Evolutionary conservation across 345 rosid species (phyloP).

Genomic region (Bruguiera parviflora): DNA sequence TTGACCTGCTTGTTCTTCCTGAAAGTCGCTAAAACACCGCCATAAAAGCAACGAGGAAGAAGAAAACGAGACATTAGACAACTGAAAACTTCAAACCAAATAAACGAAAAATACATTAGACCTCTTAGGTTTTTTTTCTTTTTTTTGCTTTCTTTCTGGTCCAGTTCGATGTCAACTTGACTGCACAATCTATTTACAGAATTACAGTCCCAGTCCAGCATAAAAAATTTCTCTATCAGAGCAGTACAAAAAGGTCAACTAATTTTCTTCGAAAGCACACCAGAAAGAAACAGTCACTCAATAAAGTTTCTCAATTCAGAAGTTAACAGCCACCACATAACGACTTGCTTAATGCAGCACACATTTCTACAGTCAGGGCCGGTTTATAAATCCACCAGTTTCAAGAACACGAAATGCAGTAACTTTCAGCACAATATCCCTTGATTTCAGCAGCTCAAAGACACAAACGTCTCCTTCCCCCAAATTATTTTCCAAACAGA

Average conservation of each 20-base stretch:
- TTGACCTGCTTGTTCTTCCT: neutral
- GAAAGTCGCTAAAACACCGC: neutral
- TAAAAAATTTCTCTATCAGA: constrained; percentile 24
- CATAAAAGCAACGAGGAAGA: neutral
- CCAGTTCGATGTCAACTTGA: constrained; percentile 24
- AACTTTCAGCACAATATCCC: constrained; percentile 77
- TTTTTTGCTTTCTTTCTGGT: neutral
- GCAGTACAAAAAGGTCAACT: constrained; percentile 18
- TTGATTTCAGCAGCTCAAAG: constrained; percentile 63
- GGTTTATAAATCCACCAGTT: constrained; percentile 16
- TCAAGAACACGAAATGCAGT: constrained; percentile 63
- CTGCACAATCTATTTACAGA: constrained; percentile 44
- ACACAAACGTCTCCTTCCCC: constrained; percentile 92
- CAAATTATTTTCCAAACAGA: constrained; percentile 68
- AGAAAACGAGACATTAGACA: too few relatives aligned
- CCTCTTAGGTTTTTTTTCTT: constrained; percentile 12
- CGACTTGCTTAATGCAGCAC: constrained; percentile 17
- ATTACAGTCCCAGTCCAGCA: constrained; percentile 39
- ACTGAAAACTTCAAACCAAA: neutral
- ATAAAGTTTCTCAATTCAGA: constrained; percentile 19
- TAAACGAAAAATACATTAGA: constrained; percentile 4
- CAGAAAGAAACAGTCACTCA: constrained; percentile 10
- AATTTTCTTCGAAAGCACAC: constrained; percentile 19
- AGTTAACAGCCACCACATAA: constrained; percentile 16
- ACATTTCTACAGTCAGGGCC: neutral